Evolutionary conservation across 169 alveolate genomes (phyloP).

Genomic region (Plasmodium fragile): DNA sequence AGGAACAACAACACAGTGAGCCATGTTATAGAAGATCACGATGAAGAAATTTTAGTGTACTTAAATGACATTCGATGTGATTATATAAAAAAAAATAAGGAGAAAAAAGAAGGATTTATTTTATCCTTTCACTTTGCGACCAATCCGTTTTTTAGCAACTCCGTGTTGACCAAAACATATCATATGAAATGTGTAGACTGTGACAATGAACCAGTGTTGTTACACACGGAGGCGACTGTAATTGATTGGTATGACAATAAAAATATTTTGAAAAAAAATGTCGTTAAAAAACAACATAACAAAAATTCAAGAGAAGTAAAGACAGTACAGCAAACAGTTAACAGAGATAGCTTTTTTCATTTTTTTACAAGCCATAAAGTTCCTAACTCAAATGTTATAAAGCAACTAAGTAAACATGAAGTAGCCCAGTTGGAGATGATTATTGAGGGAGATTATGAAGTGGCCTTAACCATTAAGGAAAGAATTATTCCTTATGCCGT

Average conservation of each 20-base stretch:
- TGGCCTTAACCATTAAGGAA: constrained; percentile 86
- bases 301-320: constrained; percentile 85
- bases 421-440: constrained; percentile 87
- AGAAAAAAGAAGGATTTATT: constrained; percentile 85
- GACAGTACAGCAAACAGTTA: constrained; percentile 84
- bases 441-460: constrained; percentile 88
- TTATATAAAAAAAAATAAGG: constrained; percentile 84
- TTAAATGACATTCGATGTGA: constrained; percentile 85
- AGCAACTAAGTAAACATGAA: constrained; percentile 77
- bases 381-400: constrained; percentile 59
- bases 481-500: constrained; percentile 87
- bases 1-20: constrained; percentile 85
- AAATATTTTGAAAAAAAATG: constrained; percentile 84
- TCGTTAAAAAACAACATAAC: constrained; percentile 84
- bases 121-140: constrained; percentile 83
- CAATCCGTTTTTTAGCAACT: constrained; percentile 85
- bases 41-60: constrained; percentile 86
- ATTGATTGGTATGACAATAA: constrained; percentile 87
- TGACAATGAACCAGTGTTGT: constrained; percentile 87
- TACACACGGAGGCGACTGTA: constrained; percentile 87
- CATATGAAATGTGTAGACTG: constrained; percentile 88
- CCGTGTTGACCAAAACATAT: constrained; percentile 83
- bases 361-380: constrained; percentile 82
- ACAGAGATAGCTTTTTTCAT: constrained; percentile 85
- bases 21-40: constrained; percentile 84